A percentile compares a stretch with the other conserved stretches of the same genome.
Evolutionary conservation across 768 basidiomycete genomes (phyloP).

Genomic region (Lactifluus hygrophoroides): DNA sequence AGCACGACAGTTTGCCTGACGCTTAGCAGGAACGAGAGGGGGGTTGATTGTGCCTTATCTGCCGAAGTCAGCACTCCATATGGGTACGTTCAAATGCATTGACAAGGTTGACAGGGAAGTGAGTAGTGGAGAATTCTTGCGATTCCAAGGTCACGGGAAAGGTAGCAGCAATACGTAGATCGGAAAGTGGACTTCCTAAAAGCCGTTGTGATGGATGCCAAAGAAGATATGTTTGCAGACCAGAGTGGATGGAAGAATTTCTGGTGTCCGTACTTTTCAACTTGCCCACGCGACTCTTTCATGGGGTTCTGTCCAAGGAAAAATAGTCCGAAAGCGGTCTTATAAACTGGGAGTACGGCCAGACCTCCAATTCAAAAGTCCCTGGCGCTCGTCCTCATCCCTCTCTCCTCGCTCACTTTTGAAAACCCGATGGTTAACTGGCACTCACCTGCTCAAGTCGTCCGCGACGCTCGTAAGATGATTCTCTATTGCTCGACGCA

Average conservation of each 20-base stretch:
- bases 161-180: not conserved
- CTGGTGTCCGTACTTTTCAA: not conserved
- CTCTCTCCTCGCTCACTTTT: not conserved
- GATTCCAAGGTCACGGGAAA: not conserved
- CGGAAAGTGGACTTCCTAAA: constrained; percentile 9
- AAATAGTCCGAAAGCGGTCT: not conserved
- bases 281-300: not conserved
- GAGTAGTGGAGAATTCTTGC: constrained; percentile 12
- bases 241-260: constrained; percentile 1
- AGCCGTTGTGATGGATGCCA: not conserved
- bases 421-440: constrained; percentile 35
- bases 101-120: constrained; percentile 8
- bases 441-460: constrained; percentile 32
- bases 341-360: not conserved
- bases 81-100: constrained; percentile 1
- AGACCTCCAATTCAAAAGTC: not conserved
- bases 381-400: not conserved
- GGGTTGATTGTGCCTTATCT: constrained; percentile 3
- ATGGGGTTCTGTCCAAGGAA: not conserved
- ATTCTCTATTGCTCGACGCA: not conserved
- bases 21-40: not conserved
- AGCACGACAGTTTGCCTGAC: not conserved
- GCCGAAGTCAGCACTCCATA: not conserved
- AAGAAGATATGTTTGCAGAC: not conserved
- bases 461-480: constrained; percentile 30